phyloP scores from a whole-genome alignment of 169 alveolate species.

The Eimeria sp. region DNA sequence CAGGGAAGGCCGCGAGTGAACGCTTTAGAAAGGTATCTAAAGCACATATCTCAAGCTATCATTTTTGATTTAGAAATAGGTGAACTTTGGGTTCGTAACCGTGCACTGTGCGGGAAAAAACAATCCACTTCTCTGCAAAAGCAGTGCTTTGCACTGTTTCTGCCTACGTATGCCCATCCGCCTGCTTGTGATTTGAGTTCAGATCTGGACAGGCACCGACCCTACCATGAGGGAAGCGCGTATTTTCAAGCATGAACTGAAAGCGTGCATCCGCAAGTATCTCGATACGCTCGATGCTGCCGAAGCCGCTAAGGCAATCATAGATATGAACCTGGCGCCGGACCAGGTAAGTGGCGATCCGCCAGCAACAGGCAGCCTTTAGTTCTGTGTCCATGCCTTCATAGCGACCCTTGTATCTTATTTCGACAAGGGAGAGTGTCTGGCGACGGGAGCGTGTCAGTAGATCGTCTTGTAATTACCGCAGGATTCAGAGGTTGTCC shows the following conservation, averaged over 20 bases:
- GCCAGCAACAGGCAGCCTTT: not conserved
- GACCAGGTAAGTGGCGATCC: slow-evolving; percentile 62
- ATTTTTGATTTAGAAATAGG: not conserved
- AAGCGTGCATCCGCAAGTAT: slow-evolving; percentile 74
- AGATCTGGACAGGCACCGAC: slow-evolving; percentile 83
- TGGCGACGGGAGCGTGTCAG: not conserved
- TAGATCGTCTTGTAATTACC: slow-evolving; percentile 2
- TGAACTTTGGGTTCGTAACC: not conserved
- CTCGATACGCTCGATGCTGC: slow-evolving; percentile 71
- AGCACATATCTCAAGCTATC: not conserved
- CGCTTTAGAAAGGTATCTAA: slow-evolving; percentile 72
- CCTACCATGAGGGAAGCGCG: slow-evolving; percentile 75
- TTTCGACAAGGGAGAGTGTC: not conserved
- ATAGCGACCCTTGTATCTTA: not conserved
- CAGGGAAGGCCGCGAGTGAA: slow-evolving; percentile 70
- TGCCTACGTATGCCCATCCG: not conserved
- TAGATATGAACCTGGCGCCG: slow-evolving; percentile 72
- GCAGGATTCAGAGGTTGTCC: slow-evolving; percentile 77
- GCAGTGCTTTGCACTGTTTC: not conserved
- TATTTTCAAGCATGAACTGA: slow-evolving; percentile 61
- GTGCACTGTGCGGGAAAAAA: not conserved
- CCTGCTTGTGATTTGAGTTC: not conserved
- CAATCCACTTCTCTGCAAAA: too few species aligned
- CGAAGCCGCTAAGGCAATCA: slow-evolving; percentile 54
- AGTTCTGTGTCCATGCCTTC: not conserved